A percentile compares a stretch with the other conserved stretches of the same genome.
phyloP scores from a whole-genome alignment of 352 stramenopile genomes.

The Pythium rhizo-oryzae region DNA sequence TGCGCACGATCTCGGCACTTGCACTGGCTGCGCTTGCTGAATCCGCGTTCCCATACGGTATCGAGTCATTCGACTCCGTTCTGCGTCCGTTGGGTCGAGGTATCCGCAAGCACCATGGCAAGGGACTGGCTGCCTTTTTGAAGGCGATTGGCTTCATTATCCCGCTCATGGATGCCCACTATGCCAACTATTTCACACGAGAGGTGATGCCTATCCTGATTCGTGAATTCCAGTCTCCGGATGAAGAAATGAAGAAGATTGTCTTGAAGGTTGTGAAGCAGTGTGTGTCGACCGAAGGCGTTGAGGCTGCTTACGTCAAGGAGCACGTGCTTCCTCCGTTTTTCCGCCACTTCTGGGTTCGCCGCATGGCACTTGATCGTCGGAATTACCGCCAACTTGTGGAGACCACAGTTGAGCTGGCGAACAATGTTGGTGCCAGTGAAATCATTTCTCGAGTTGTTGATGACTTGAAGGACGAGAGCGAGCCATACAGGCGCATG shows the following conservation, averaged over 20 bases:
- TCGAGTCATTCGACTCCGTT: constrained; percentile 99
- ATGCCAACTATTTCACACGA: constrained; percentile 99
- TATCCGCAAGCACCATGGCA: constrained; percentile 97
- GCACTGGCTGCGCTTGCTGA: constrained; percentile 98
- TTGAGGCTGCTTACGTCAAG: constrained; percentile 98
- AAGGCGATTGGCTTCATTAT: constrained; percentile 99
- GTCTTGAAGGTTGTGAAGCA: constrained; percentile 97
- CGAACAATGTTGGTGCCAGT: constrained; percentile 99
- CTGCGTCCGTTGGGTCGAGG: constrained; percentile 98
- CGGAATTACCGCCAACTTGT: constrained; percentile 99
- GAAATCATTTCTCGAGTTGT: constrained; percentile 98
- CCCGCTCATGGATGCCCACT: constrained; percentile 99
- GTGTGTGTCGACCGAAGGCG: constrained; percentile 98
- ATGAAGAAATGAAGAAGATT: constrained; percentile 99
- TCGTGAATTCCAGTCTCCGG: constrained; percentile 97
- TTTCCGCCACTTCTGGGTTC: constrained; percentile 99
- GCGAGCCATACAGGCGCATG: constrained; percentile 98
- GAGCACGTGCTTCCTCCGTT: constrained; percentile 99
- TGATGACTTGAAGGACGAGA: constrained; percentile 99
- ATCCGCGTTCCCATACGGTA: constrained; percentile 98
- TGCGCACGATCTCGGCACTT: constrained; percentile 98
- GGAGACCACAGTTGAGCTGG: constrained; percentile 98
- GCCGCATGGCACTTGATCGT: constrained; percentile 97
- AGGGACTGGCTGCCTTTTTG: constrained; percentile 97
- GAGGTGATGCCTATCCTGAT: constrained; percentile 99